These are phyloP conservation scores for Phytophthora sp. DNA, from an alignment of 352 stramenopile species.

Conservation along the genomic window DNA sequence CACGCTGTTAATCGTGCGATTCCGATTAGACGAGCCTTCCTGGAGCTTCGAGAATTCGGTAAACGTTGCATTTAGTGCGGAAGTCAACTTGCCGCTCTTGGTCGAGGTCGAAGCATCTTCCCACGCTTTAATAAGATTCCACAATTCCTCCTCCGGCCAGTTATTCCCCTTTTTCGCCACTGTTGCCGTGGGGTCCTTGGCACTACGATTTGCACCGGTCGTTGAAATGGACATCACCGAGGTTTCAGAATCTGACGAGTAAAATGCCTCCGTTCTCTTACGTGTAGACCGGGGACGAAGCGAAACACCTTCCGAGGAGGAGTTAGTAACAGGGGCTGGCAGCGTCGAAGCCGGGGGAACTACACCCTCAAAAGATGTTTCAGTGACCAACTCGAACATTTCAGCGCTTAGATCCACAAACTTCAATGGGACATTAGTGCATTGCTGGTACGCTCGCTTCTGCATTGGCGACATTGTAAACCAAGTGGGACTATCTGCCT, in stretches of 20 bases:
- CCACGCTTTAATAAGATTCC: constrained; percentile 39
- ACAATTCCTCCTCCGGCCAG: constrained; percentile 37
- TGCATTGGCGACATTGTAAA: constrained; percentile 41
- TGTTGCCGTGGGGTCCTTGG: constrained; percentile 1
- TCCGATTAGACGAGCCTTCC: constrained; percentile 15
- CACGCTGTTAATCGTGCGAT: constrained; percentile 36
- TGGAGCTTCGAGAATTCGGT: constrained; percentile 34
- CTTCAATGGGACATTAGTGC: constrained; percentile 42
- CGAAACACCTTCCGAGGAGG: constrained; percentile 22
- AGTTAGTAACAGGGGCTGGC: constrained; percentile 20
- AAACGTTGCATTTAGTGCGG: constrained; percentile 28
- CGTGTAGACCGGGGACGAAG: constrained; percentile 33
- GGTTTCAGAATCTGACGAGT: constrained; percentile 43
- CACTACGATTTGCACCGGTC: neutral
- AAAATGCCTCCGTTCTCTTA: constrained; percentile 36
- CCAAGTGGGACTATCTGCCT: constrained; percentile 30
- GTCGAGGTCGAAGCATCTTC: constrained; percentile 21
- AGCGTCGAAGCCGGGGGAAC: neutral
- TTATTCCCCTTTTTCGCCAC: constrained; percentile 35
- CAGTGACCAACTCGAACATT: constrained; percentile 42
- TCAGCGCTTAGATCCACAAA: constrained; percentile 48
- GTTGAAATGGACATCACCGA: constrained; percentile 12
- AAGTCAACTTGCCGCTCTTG: constrained; percentile 23
- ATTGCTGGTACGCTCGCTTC: constrained; percentile 47
- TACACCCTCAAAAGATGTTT: constrained; percentile 41